Evolutionary conservation across 2,329 filamentous ascomycete genomes (phyloP).

Genomic region (Lachnellula arida): DNA sequence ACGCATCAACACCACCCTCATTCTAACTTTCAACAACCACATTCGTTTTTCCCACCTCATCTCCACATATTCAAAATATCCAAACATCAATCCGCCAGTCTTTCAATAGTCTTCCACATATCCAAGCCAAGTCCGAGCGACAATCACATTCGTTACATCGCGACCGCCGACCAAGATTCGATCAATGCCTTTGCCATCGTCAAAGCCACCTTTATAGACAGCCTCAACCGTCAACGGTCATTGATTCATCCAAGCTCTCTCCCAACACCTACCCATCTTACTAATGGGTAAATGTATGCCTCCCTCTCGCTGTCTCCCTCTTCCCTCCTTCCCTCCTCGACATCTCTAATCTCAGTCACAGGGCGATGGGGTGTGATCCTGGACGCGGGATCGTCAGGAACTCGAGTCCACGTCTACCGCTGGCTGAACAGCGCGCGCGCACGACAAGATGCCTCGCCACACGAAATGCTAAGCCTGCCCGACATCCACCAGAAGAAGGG

Average conservation of each 20-base stretch:
- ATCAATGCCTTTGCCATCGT: not conserved
- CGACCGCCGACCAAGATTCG: not conserved
- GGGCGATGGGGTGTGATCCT: slow-evolving; percentile 85
- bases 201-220: not conserved
- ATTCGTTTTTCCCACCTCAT: no score
- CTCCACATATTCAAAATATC: no score
- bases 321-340: slow-evolving; percentile 2
- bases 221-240: not conserved
- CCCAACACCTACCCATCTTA: slow-evolving; percentile 1
- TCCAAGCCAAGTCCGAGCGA: not conserved
- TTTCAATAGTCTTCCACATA: not conserved
- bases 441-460: slow-evolving; percentile 52
- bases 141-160: not conserved
- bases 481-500: slow-evolving; percentile 76
- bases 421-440: slow-evolving; percentile 78
- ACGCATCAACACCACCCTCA: no score
- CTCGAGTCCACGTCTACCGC: slow-evolving; percentile 87
- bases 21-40: no score
- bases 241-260: not conserved
- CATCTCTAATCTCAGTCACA: slow-evolving; percentile 8
- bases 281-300: slow-evolving; percentile 33
- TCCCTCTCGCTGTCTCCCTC: not conserved
- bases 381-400: slow-evolving; percentile 96
- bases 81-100: no score
- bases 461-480: slow-evolving; percentile 66